Conservation (phyloP, 1,284 basidiomycete genomes). For the Mycosarcoma maydis region DNA sequence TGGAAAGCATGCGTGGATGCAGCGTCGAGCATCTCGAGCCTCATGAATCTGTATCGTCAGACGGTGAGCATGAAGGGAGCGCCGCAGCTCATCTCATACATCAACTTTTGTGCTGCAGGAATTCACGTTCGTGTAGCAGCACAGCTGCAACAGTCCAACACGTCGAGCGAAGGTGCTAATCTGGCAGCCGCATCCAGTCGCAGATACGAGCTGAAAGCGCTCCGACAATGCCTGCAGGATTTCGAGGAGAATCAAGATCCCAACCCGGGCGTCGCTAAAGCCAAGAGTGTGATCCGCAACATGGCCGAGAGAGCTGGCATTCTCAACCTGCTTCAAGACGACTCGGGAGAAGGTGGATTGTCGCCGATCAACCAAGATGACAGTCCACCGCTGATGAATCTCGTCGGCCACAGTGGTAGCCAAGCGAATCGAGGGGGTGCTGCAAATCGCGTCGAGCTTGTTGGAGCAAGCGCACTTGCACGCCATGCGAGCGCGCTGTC, state of each 20-base stretch:
- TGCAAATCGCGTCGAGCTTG: neutral
- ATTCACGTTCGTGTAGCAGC: constrained; percentile 63
- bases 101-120: constrained; percentile 62
- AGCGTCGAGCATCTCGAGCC: constrained; percentile 52
- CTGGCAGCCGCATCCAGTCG: constrained; percentile 10
- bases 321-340: constrained; percentile 5
- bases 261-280: constrained; percentile 23
- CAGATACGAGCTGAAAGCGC: constrained; percentile 22
- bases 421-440: neutral
- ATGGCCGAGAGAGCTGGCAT: constrained; percentile 25
- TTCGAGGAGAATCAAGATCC: constrained; percentile 31
- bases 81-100: constrained; percentile 63
- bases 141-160: constrained; percentile 28
- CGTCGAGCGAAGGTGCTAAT: neutral
- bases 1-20: constrained; percentile 61
- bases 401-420: neutral
- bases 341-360: neutral
- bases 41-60: constrained; percentile 51
- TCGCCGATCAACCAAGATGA: constrained; percentile 5
- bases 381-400: neutral
- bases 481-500: neutral
- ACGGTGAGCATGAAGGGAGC: constrained; percentile 62
- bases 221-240: constrained; percentile 17
- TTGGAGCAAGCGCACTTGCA: neutral
- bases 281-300: constrained; percentile 21